Conservation (phyloP, 2,329 filamentous ascomycete genomes). For the Neodidymelliopsis sp. region DNA sequence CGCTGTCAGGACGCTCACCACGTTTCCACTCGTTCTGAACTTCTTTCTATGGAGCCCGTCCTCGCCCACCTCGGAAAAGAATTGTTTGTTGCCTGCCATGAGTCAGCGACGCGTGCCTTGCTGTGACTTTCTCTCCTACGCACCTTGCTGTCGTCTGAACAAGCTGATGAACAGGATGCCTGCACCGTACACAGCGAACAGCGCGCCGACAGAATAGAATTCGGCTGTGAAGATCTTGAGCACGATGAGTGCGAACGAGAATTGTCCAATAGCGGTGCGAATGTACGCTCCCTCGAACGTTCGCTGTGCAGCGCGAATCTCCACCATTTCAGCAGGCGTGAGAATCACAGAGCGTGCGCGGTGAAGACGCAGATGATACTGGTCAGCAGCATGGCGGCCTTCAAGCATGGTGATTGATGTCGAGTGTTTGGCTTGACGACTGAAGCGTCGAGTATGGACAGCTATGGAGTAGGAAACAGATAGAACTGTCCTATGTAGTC, state of each 20-base stretch:
- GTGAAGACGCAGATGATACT: slow-evolving; percentile 81
- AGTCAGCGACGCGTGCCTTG: slow-evolving; percentile 19
- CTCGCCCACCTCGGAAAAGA: slow-evolving; percentile 73
- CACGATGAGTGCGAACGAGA: slow-evolving; percentile 92
- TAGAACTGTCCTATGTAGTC: too few relatives aligned
- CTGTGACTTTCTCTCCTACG: slow-evolving; percentile 3
- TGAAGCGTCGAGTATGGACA: too few relatives aligned
- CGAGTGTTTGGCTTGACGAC: neutral
- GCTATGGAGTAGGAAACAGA: too few relatives aligned
- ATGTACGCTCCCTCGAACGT: slow-evolving; percentile 98
- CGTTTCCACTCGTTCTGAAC: slow-evolving; percentile 72
- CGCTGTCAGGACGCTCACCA: slow-evolving; percentile 68
- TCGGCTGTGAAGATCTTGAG: slow-evolving; percentile 96
- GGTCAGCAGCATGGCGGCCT: slow-evolving; percentile 70
- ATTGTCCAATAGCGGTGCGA: slow-evolving; percentile 91
- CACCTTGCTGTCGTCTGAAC: slow-evolving; percentile 82
- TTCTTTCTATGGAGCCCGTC: slow-evolving; percentile 67
- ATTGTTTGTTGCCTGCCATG: slow-evolving; percentile 76
- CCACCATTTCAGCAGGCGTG: slow-evolving; percentile 84
- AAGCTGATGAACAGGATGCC: slow-evolving; percentile 83
- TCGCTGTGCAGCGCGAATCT: slow-evolving; percentile 91
- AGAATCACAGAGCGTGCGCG: slow-evolving; percentile 83
- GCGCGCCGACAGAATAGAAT: slow-evolving; percentile 95
- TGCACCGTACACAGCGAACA: slow-evolving; percentile 91
- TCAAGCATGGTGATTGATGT: slow-evolving; percentile 27